Conservation (phyloP, 2,329 filamentous ascomycete species). For the Fusarium haematococcum region DNA sequence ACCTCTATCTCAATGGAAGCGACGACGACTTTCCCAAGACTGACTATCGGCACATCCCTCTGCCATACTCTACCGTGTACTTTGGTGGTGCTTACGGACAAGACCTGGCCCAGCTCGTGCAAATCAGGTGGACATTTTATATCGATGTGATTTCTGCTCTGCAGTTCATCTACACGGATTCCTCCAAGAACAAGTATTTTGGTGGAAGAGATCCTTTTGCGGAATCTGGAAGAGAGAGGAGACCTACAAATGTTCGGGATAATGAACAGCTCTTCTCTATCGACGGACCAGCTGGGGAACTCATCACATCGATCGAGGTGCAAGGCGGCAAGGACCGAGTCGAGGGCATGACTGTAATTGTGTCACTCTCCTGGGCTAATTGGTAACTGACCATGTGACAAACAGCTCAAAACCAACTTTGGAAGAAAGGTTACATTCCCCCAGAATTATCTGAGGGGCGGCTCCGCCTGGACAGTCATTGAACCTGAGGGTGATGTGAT, state of each 20-base stretch:
- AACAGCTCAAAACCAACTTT: neutral
- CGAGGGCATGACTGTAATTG: neutral
- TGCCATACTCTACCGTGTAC: conserved; percentile 3
- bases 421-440: neutral
- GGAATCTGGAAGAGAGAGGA: neutral
- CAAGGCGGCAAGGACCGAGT: neutral
- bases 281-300: conserved; percentile 10
- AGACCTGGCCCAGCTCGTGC: conserved; percentile 3
- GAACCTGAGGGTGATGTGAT: neutral
- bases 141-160: neutral
- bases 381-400: neutral
- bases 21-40: neutral
- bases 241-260: neutral
- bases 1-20: conserved; percentile 1
- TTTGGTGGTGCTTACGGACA: conserved; percentile 10
- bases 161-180: conserved; percentile 2
- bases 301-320: neutral
- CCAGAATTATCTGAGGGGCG: neutral
- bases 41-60: neutral
- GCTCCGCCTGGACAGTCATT: neutral
- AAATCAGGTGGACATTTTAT: conserved; percentile 12
- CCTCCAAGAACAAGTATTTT: conserved; percentile 5
- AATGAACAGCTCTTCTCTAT: neutral
- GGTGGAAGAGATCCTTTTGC: neutral
- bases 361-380: neutral